Conservation (phyloP, 148 eudicot genomes). For the Limonium bicolor region DNA sequence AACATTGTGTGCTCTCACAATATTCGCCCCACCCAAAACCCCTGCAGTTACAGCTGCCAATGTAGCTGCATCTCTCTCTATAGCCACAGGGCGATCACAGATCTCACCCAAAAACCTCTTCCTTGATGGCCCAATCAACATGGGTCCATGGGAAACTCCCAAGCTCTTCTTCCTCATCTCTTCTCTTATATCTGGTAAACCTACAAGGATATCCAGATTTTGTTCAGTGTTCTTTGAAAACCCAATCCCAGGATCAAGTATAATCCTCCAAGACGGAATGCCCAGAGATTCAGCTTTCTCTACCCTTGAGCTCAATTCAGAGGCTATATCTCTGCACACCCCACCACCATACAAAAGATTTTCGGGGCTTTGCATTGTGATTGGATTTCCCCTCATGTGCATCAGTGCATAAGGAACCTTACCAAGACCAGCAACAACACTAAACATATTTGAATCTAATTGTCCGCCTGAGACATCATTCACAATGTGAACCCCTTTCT, state of each 20-base stretch:
- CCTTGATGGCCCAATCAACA: conserved; percentile 73
- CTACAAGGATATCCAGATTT: conserved; percentile 49
- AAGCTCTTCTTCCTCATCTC: conserved; percentile 51
- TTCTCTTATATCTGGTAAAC: conserved; percentile 30
- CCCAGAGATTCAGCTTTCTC: conserved; percentile 50
- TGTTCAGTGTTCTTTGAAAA: conserved; percentile 67
- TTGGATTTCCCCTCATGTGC: conserved; percentile 95
- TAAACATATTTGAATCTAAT: conserved; percentile 48
- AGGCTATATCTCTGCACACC: conserved; percentile 46
- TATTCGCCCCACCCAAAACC: conserved; percentile 66
- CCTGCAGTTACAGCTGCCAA: conserved; percentile 53
- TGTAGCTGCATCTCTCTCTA: conserved; percentile 63
- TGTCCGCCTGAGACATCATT: conserved; percentile 75
- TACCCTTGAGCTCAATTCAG: conserved; percentile 32
- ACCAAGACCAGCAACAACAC: conserved; percentile 36
- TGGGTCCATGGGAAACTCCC: conserved; percentile 52
- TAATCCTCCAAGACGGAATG: conserved; percentile 73
- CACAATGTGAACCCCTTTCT: conserved; percentile 55
- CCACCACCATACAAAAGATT: conserved; percentile 48
- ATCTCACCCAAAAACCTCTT: conserved; percentile 70
- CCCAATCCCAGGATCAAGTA: conserved; percentile 77
- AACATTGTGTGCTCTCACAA: conserved; percentile 77
- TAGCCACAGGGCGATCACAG: conserved; percentile 32
- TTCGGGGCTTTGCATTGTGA: conserved; percentile 59
- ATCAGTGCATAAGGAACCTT: conserved; percentile 58